A percentile compares a stretch with the other conserved stretches of the same genome.
phyloP scores from a whole-genome alignment of 1,139 yeast genomes.

The Debaryomyces fabryi region DNA sequence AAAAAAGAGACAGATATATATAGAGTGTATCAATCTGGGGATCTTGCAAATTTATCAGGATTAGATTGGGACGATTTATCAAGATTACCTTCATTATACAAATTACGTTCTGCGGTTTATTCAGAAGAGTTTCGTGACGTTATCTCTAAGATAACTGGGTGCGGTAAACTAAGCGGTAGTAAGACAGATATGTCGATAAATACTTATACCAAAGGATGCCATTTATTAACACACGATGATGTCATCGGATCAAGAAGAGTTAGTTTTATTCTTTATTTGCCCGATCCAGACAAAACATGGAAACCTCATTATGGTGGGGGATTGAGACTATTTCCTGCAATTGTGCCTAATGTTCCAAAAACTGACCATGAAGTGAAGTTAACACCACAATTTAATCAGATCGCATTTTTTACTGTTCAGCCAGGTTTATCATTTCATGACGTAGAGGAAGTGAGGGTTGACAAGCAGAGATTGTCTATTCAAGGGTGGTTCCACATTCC shows the following conservation, averaged over 20 bases:
- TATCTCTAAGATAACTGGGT: conserved; percentile 79
- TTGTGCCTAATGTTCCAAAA: conserved; percentile 86
- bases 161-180: conserved; percentile 85
- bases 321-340: conserved; percentile 80
- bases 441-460: conserved; percentile 93
- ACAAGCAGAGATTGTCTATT: conserved; percentile 84
- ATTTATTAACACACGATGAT: conserved; percentile 92
- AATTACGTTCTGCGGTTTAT: conserved; percentile 83
- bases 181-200: conserved; percentile 93
- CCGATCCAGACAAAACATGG: conserved; percentile 91
- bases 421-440: conserved; percentile 98
- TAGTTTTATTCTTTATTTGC: conserved; percentile 87
- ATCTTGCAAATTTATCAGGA: conserved; percentile 89
- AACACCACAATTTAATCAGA: conserved; percentile 93
- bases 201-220: conserved; percentile 91
- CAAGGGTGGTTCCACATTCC: conserved; percentile 99
- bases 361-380: conserved; percentile 71
- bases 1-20: conserved; percentile 96
- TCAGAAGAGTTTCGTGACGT: conserved; percentile 82
- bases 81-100: conserved; percentile 71
- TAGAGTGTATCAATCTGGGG: conserved; percentile 93
- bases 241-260: conserved; percentile 95
- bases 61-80: conserved; percentile 74
- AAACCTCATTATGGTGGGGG: conserved; percentile 91
- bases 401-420: conserved; percentile 93